phyloP scores from a whole-genome alignment of 768 basidiomycete genomes.

The Xanthoconium stramineum region DNA sequence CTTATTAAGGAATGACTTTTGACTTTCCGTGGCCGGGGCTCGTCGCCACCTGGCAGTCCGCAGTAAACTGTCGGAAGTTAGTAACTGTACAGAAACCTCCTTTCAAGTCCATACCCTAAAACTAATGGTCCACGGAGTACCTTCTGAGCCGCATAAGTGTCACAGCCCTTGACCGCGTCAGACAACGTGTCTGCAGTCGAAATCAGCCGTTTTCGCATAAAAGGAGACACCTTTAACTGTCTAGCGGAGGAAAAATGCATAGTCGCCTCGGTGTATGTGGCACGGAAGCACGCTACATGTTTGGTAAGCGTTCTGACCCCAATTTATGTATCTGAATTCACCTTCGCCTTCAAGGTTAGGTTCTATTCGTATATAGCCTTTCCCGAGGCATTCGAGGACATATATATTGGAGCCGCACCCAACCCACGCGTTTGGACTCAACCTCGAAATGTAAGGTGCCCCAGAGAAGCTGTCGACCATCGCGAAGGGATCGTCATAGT shows the following conservation, averaged over 20 bases:
- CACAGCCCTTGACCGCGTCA: constrained; percentile 65
- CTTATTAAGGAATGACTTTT: constrained; percentile 55
- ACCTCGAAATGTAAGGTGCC: constrained; percentile 47
- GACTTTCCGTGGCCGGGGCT: constrained; percentile 56
- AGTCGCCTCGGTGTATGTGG: constrained; percentile 52
- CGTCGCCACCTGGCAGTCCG: constrained; percentile 67
- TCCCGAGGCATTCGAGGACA: constrained; percentile 72
- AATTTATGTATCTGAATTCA: constrained; percentile 11
- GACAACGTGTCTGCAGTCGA: constrained; percentile 51
- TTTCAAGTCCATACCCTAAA: constrained; percentile 42
- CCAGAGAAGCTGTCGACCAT: constrained; percentile 50
- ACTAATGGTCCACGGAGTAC: constrained; percentile 49
- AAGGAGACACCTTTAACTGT: constrained; percentile 50
- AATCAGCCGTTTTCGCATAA: constrained; percentile 48
- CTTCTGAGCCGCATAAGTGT: constrained; percentile 59
- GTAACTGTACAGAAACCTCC: background rate
- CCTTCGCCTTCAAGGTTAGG: constrained; percentile 38
- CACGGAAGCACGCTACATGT: constrained; percentile 39
- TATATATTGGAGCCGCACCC: constrained; percentile 68
- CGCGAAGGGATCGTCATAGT: constrained; percentile 72
- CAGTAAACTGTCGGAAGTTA: constrained; percentile 42
- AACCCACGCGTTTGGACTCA: constrained; percentile 75
- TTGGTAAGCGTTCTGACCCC: constrained; percentile 2
- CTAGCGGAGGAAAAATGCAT: constrained; percentile 43
- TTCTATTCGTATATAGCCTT: constrained; percentile 65